Evolutionary conservation across 805 yeast species (phyloP).

Genomic region (Hanseniaspora valbyensis): DNA sequence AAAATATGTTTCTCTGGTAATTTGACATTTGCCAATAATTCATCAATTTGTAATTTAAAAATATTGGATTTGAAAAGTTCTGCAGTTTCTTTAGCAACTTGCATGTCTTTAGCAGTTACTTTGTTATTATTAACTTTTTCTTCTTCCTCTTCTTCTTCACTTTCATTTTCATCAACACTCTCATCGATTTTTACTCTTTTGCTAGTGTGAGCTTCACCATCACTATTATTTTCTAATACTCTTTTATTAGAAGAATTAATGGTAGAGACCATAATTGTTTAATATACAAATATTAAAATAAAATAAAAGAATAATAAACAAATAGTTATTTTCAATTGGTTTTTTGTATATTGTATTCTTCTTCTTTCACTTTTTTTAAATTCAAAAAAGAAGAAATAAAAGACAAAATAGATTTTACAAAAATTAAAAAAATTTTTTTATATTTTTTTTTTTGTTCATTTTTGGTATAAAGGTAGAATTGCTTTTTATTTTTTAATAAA

Average conservation of each 20-base stretch:
- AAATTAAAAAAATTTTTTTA: background rate
- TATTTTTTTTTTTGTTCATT: background rate
- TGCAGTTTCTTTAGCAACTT: slow-evolving; percentile 84
- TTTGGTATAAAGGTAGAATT: too few relatives aligned
- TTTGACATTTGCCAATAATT: slow-evolving; percentile 67
- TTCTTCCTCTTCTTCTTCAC: slow-evolving; percentile 18
- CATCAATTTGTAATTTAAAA: slow-evolving; percentile 91
- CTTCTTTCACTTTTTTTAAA: too few relatives aligned
- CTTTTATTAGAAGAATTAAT: slow-evolving; percentile 7
- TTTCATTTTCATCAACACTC: slow-evolving; percentile 5
- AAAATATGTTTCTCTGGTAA: slow-evolving; percentile 58
- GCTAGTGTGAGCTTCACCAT: slow-evolving; percentile 14
- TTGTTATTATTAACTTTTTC: slow-evolving; percentile 8
- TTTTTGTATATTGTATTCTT: too few relatives aligned
- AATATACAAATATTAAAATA: background rate
- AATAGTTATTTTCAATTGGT: too few relatives aligned
- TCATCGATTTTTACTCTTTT: slow-evolving; percentile 8
- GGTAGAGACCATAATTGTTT: slow-evolving; percentile 1
- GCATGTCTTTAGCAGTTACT: slow-evolving; percentile 67
- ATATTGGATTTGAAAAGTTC: slow-evolving; percentile 90
- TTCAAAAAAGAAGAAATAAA: too few relatives aligned
- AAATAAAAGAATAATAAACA: background rate
- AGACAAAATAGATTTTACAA: too few relatives aligned
- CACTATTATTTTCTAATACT: slow-evolving; percentile 4
- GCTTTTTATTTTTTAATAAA: background rate